Evolutionary conservation across 1,139 yeast genomes (phyloP), one percentile per base, ranked within the genome.

Genomic region (Geotrichum phurueaensis): DNA sequence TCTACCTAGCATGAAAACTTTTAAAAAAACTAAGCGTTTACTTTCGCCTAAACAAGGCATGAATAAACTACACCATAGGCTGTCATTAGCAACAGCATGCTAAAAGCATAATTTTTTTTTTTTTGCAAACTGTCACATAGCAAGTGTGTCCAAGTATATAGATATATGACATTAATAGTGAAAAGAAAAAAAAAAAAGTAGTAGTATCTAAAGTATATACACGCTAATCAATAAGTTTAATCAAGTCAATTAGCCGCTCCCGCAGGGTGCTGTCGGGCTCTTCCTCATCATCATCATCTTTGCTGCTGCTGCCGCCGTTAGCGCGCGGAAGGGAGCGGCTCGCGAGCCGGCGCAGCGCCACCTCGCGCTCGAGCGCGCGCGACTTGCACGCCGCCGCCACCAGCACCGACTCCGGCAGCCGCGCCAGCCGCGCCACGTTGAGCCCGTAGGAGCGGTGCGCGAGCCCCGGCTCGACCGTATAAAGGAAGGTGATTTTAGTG

Each of bases 401-500:
- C 6, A 75, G 57, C 7, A 75, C 65, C 0, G 63, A 53, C n/a
- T 52, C 59, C 2, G 77, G 76, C 10, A 75, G 60, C 13, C 68
- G 70, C 0, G 78, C 78, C 49, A 75, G 63, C 13, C 72, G 64
- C 1, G 77, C 78, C 9, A 75, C 78, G 57, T 75, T 75, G 15
- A 75, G 65, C 43, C 78, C 78, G 57, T 73, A 75, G 10, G 76
- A 72, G 12, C 70, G 60, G 49, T 68, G 67, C 7, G 76, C 75
- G 7, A 71, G 66, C 1, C 78, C 78, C 18, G 58, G 63, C 9
- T 63, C 73, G n/a, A 73, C 64, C 33, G 66, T 67, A 63, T 73
- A 75, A 53, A 73, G 63, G 59, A 75, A 69, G 13, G 67, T 64
- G n/a, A 69, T 65, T 20, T 60, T 64, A 5, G 18, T 51, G 53